phyloP scores from a whole-genome alignment of 2,329 filamentous ascomycete genomes.

The Cladosporium halotolerans region DNA sequence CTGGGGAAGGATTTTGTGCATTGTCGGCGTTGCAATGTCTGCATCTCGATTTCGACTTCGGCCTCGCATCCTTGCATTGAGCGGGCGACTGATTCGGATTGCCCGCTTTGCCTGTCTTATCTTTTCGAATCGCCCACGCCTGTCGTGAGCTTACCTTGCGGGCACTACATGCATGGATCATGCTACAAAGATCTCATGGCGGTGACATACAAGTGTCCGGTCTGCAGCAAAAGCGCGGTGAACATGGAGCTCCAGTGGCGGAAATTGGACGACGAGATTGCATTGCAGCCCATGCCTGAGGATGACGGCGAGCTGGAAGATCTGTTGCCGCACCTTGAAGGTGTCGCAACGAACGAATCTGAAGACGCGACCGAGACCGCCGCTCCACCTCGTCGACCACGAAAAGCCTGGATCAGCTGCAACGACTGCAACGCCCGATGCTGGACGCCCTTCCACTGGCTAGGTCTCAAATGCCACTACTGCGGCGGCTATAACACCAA shows the following conservation, averaged over 20 bases:
- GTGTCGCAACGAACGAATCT: constrained; percentile 2
- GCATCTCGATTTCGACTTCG: constrained; percentile 82
- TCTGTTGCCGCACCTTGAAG: constrained; percentile 20
- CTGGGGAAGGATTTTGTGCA: constrained; percentile 96
- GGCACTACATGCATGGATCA: constrained; percentile 86
- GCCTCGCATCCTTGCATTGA: constrained; percentile 90
- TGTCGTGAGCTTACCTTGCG: constrained; percentile 91
- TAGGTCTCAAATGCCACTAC: constrained; percentile 77
- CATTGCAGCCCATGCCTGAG: constrained; percentile 81
- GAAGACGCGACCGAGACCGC: constrained; percentile 2
- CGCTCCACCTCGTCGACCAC: constrained; percentile 19
- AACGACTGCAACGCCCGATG: constrained; percentile 92
- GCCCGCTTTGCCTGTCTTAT: constrained; percentile 93
- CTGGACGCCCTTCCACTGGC: constrained; percentile 85
- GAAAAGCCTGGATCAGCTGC: constrained; percentile 72
- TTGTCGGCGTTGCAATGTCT: constrained; percentile 95
- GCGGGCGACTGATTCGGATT: constrained; percentile 87
- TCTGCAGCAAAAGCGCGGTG: constrained; percentile 91
- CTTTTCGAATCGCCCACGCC: constrained; percentile 86
- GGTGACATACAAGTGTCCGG: constrained; percentile 89
- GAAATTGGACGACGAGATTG: constrained; percentile 80
- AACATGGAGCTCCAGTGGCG: constrained; percentile 97
- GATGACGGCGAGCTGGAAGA: constrained; percentile 28
- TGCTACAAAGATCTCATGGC: constrained; percentile 87
- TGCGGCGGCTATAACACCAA: constrained; percentile 51